Percentiles rank a stretch among this genome's conserved stretches.
Conservation (phyloP, 257 asterid genomes). For the Datura wrightii region DNA sequence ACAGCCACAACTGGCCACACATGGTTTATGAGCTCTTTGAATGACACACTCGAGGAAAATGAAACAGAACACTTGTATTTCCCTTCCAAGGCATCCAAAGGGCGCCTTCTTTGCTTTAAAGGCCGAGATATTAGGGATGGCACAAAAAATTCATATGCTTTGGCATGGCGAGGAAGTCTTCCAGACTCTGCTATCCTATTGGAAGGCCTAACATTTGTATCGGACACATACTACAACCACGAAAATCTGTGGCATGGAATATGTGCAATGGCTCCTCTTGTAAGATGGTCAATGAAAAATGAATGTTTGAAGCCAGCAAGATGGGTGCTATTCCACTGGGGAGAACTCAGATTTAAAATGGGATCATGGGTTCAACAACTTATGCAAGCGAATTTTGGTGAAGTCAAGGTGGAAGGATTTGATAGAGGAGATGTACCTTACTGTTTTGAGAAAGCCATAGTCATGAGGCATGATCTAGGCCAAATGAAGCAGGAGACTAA, state of each 20-base stretch:
- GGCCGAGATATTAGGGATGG: slow-evolving; percentile 42
- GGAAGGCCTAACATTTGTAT: slow-evolving; percentile 48
- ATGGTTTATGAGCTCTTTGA: slow-evolving; percentile 49
- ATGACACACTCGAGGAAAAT: slow-evolving; percentile 37
- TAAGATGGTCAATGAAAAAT: slow-evolving; percentile 48
- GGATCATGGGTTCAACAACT: slow-evolving; percentile 45
- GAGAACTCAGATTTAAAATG: slow-evolving; percentile 42
- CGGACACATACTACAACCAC: slow-evolving; percentile 44
- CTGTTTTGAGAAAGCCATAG: slow-evolving; percentile 50
- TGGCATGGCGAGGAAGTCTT: slow-evolving; percentile 48
- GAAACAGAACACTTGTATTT: slow-evolving; percentile 43
- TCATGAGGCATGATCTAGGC: slow-evolving; percentile 49
- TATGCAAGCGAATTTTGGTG: slow-evolving; percentile 36
- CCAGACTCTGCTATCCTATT: slow-evolving; percentile 42
- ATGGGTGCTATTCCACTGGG: slow-evolving; percentile 51
- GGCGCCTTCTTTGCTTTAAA: slow-evolving; percentile 44
- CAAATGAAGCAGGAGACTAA: slow-evolving; percentile 36
- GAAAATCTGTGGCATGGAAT: slow-evolving; percentile 51
- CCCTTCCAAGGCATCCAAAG: slow-evolving; percentile 44
- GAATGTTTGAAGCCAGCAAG: slow-evolving; percentile 44
- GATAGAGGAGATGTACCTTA: slow-evolving; percentile 40
- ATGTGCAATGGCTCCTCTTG: slow-evolving; percentile 43
- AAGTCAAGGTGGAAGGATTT: slow-evolving; percentile 42
- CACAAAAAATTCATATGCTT: slow-evolving; percentile 43
- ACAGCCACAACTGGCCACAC: slow-evolving; percentile 41